Base-by-base conservation (phyloP, 83 land plant species). In the Thuja plicata region DNA sequence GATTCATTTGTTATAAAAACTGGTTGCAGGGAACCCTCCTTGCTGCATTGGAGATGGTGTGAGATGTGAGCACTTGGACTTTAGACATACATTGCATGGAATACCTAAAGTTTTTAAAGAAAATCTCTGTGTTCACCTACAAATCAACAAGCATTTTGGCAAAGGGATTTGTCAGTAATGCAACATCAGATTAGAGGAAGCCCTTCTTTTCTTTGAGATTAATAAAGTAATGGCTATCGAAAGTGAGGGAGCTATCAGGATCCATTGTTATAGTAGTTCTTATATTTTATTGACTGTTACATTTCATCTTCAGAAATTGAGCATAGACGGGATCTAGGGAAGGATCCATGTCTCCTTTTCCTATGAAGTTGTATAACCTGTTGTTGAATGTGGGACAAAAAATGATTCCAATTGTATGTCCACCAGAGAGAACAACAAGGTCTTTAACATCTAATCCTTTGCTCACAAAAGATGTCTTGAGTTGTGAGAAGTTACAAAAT, bases 371-470 rank as follows among this genome's bases (percentile, higher is more conserved):
- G 91, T 94, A 92, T 17, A 95, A 88, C 55, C 94, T 83, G 37
- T 86, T 62, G 38, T 34, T 9, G 90, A 93, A 87, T 24, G 80
- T 16, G 1, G 27, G 19, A 87, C 96, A 95, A 35, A 91, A 94
- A 9, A 86, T 85, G 15, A 50, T 86, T 3, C 96, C 96, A 43
- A 95, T 87, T 19, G 96, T 95, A 87, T 95, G 96, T 35, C 87
- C 94, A 5, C 97, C 97, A 48, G 52, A 48, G 52, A 48, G 52
- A 48, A 48, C 52, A 48, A 10, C 52, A 9, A 48, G 52, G 52
- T 48, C 52, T 48, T 48, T 48, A 1, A 48, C 52, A 48, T 48
- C 12, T 10, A 48, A 12, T 48, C 52, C 52, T 48, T 10, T 48
- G 52, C 52, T 48, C 11, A 0, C 52, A 10, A 48, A 48, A 48